Evolutionary conservation across 495 filamentous ascomycete genomes (phyloP).

Genomic region (Collariella sp.): DNA sequence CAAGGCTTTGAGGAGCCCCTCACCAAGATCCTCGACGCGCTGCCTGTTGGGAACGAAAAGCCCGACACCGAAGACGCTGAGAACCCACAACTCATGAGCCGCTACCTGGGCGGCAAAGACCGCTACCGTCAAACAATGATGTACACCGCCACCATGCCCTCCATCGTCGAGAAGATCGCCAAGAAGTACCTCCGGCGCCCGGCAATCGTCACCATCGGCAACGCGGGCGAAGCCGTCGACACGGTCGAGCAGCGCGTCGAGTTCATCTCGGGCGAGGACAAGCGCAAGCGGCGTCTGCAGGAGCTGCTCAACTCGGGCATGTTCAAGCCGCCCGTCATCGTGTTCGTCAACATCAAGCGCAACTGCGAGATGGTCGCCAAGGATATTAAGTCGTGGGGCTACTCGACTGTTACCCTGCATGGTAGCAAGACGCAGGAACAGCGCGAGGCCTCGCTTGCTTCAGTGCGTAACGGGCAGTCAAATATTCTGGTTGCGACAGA

Average conservation of each 20-base stretch:
- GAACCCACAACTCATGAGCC: conserved; percentile 73
- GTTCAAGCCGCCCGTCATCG: conserved; percentile 89
- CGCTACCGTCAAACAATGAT: conserved; percentile 99
- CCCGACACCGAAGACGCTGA: conserved; percentile 93
- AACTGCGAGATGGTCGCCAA: conserved; percentile 94
- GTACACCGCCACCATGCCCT: conserved; percentile 99
- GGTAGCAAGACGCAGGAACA: conserved; percentile 96
- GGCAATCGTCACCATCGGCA: conserved; percentile 90
- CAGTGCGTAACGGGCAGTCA: conserved; percentile 66
- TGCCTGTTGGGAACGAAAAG: conserved; percentile 92
- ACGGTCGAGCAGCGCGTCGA: conserved; percentile 97
- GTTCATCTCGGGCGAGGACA: conserved; percentile 86
- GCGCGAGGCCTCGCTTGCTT: conserved; percentile 87
- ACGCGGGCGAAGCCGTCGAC: conserved; percentile 94
- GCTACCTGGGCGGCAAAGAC: conserved; percentile 72
- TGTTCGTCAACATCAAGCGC: conserved; percentile 99
- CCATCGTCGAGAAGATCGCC: conserved; percentile 88
- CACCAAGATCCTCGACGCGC: conserved; percentile 96
- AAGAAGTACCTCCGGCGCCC: conserved; percentile 91
- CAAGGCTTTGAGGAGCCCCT: conserved; percentile 96
- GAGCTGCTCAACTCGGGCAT: conserved; percentile 83
- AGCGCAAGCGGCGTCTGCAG: conserved; percentile 88
- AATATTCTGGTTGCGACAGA: conserved; percentile 97
- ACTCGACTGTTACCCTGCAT: conserved; percentile 83
- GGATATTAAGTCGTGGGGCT: conserved; percentile 93